Evolutionary conservation across 129 eudicot genomes (phyloP).

Genomic region (Rutidosis leptorrhynchoides): DNA sequence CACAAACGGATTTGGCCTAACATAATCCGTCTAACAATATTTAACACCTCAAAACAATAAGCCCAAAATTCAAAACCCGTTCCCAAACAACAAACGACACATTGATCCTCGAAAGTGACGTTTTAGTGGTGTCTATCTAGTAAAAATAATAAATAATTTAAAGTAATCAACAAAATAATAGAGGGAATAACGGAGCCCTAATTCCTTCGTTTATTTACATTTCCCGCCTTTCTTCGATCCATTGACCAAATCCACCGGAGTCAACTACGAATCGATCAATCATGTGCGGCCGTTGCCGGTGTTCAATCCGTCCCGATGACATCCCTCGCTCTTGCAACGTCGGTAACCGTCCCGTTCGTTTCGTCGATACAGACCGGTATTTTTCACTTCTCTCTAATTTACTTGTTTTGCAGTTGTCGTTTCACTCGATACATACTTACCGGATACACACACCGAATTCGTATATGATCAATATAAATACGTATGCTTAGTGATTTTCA

Average conservation of each 20-base stretch:
- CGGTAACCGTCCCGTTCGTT: slow-evolving; percentile 57
- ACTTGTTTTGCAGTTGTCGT: neutral
- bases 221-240: slow-evolving; percentile 1
- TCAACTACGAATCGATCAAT: slow-evolving; percentile 10
- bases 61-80: no score
- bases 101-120: neutral
- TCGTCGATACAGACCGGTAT: slow-evolving; percentile 62
- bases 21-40: no score
- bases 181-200: slow-evolving; percentile 8
- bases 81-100: no score
- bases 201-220: neutral
- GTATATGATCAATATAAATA: no score
- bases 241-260: neutral
- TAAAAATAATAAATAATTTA: neutral
- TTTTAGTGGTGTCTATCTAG: neutral
- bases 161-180: neutral
- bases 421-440: neutral
- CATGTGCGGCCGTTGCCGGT: slow-evolving; percentile 87
- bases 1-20: no score
- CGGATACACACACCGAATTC: neutral
- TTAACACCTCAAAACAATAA: no score
- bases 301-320: slow-evolving; percentile 69
- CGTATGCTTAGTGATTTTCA: neutral
- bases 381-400: neutral
- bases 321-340: slow-evolving; percentile 66